Percentiles rank a stretch among this genome's conserved stretches.
Evolutionary conservation across 164 flowering plant species (phyloP).

Genomic region (Dillenia turbinata): DNA sequence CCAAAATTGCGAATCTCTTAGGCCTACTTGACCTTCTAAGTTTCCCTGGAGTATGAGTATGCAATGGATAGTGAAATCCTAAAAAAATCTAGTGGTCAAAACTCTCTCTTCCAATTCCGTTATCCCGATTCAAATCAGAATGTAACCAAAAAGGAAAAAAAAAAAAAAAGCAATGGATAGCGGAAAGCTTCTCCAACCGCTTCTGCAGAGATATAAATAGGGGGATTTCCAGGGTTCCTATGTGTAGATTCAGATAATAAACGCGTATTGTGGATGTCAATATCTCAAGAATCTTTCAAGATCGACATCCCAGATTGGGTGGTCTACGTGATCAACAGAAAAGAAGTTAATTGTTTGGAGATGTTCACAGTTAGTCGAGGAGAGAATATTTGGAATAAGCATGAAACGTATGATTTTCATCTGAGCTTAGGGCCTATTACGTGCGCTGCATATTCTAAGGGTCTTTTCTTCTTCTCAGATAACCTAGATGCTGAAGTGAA

Average conservation of each 20-base stretch:
- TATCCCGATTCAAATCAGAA: no score
- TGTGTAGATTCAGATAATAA: not conserved
- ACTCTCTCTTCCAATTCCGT: no score
- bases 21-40: slow-evolving; percentile 12
- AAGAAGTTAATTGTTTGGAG: not conserved
- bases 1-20: slow-evolving; percentile 9
- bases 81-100: no score
- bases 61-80: no score
- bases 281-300: not conserved
- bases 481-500: not conserved
- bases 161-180: no score
- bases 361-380: slow-evolving; percentile 13
- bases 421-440: not conserved
- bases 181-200: slow-evolving; percentile 11
- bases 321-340: slow-evolving; percentile 7
- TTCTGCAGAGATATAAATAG: slow-evolving; percentile 8
- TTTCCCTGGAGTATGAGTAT: slow-evolving; percentile 16
- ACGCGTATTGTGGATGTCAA: not conserved
- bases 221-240: slow-evolving; percentile 14
- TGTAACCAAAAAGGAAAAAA: no score
- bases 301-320: slow-evolving; percentile 18
- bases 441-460: slow-evolving; percentile 1
- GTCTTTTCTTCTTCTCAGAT: slow-evolving; percentile 11
- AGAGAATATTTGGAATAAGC: slow-evolving; percentile 13
- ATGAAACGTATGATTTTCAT: not conserved